Conservation (phyloP, 805 yeast genomes). For the Lachancea fermentati region DNA sequence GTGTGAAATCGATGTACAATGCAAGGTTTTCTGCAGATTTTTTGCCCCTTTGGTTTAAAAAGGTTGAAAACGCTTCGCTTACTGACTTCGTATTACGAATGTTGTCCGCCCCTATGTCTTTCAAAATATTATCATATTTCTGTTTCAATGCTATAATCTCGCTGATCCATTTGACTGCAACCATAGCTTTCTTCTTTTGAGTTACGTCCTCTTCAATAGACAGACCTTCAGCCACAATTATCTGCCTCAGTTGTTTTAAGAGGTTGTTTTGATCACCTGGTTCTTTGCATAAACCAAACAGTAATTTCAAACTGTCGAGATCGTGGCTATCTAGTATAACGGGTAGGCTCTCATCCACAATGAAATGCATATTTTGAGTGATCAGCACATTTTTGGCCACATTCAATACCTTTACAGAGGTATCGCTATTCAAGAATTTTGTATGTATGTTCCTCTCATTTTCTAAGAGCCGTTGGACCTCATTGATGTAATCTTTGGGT, state of each 20-base stretch:
- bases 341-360: conserved; percentile 4
- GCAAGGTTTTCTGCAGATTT: conserved; percentile 52
- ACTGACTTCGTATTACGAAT: conserved; percentile 46
- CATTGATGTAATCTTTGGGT: conserved; percentile 53
- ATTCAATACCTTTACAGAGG: conserved; percentile 17
- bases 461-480: conserved; percentile 45
- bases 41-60: conserved; percentile 44
- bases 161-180: conserved; percentile 65
- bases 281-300: conserved; percentile 5
- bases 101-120: conserved; percentile 45
- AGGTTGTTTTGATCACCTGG: conserved; percentile 6
- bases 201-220: conserved; percentile 12
- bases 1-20: conserved; percentile 50
- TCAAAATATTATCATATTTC: conserved; percentile 45
- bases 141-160: conserved; percentile 47
- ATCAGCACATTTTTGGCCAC: conserved; percentile 21
- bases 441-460: conserved; percentile 49
- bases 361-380: conserved; percentile 11
- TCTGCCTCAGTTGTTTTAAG: conserved; percentile 7
- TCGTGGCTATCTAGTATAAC: conserved; percentile 2
- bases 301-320: conserved; percentile 1
- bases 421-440: conserved; percentile 20
- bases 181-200: conserved; percentile 37
- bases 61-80: conserved; percentile 55
- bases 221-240: conserved; percentile 16